phyloP scores from a whole-genome alignment of 441 rosid species.

The Euphorbia celastroides region DNA sequence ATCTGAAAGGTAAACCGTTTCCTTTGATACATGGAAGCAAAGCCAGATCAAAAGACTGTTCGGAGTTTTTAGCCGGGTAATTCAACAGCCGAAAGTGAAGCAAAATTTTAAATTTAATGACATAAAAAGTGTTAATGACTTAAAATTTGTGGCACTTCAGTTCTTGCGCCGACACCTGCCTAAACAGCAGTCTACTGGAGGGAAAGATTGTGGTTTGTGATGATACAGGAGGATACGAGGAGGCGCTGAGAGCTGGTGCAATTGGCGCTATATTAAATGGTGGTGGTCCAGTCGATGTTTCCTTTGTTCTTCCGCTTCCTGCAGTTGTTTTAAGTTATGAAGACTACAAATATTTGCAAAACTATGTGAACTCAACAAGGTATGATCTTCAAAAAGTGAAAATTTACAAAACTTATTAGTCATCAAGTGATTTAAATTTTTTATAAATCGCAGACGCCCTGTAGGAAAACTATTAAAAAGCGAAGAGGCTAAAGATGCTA shows the following conservation, averaged over 20 bases:
- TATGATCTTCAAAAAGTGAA: slow-evolving; percentile 10
- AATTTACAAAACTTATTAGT: not conserved
- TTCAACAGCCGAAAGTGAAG: not conserved
- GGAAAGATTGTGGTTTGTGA: slow-evolving; percentile 68
- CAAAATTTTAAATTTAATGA: not conserved
- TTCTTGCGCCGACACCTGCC: slow-evolving; percentile 8
- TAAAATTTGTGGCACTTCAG: not conserved
- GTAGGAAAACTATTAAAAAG: slow-evolving; percentile 46
- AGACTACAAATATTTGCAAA: slow-evolving; percentile 24
- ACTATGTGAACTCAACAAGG: slow-evolving; percentile 57
- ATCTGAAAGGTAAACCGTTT: slow-evolving; percentile 21
- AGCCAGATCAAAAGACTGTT: slow-evolving; percentile 15
- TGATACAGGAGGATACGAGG: slow-evolving; percentile 6
- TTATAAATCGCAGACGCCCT: slow-evolving; percentile 34
- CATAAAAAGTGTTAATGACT: not conserved
- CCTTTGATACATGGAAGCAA: slow-evolving; percentile 32
- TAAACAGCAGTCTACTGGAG: slow-evolving; percentile 38
- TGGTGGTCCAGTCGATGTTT: slow-evolving; percentile 19
- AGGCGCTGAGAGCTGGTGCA: slow-evolving; percentile 23
- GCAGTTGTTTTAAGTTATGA: slow-evolving; percentile 32
- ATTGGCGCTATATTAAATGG: slow-evolving; percentile 10
- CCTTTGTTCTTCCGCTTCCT: slow-evolving; percentile 38
- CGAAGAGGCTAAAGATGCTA: slow-evolving; percentile 35
- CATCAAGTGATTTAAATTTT: not conserved
- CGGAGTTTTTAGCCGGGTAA: slow-evolving; percentile 35